A percentile compares a stretch with the other conserved stretches of the same genome.
phyloP scores from a whole-genome alignment of 2,329 filamentous ascomycete genomes.

The Botryosphaeria dothidea region DNA sequence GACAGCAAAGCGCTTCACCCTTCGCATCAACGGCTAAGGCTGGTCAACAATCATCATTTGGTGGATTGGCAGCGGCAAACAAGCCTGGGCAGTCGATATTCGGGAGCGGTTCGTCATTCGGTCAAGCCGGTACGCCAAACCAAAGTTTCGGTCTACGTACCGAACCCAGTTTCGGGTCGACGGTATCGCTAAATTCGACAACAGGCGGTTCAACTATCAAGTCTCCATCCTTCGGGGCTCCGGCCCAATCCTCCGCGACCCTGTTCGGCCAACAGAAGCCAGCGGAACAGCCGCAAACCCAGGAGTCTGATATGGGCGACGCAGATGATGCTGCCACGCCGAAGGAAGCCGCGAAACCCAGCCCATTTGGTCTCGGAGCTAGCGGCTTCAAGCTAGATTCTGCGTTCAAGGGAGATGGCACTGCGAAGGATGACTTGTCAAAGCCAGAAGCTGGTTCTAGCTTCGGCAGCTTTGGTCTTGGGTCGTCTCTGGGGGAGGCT shows the following conservation, averaged over 20 bases:
- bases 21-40: conserved; percentile 7
- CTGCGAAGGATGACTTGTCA: conserved; percentile 60
- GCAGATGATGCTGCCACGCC: conserved; percentile 21
- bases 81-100: conserved; percentile 32
- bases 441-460: conserved; percentile 45
- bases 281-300: conserved; percentile 30
- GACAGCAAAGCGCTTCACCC: conserved; percentile 6
- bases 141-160: conserved; percentile 29
- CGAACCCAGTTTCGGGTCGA: conserved; percentile 43
- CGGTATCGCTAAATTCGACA: conserved; percentile 38
- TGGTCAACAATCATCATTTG: not conserved
- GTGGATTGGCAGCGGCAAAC: not conserved
- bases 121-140: conserved; percentile 21
- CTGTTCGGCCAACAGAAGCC: conserved; percentile 23
- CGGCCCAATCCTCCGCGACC: not conserved
- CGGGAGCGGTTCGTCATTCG: conserved; percentile 21
- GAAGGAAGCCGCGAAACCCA: conserved; percentile 20
- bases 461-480: conserved; percentile 57
- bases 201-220: conserved; percentile 25
- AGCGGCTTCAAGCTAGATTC: conserved; percentile 66
- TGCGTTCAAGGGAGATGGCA: conserved; percentile 66
- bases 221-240: not conserved
- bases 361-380: conserved; percentile 33
- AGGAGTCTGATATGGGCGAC: conserved; percentile 33
- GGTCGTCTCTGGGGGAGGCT: conserved; percentile 61